Conservation (phyloP, 768 basidiomycete species). For the Rossbeevera mucosa region DNA sequence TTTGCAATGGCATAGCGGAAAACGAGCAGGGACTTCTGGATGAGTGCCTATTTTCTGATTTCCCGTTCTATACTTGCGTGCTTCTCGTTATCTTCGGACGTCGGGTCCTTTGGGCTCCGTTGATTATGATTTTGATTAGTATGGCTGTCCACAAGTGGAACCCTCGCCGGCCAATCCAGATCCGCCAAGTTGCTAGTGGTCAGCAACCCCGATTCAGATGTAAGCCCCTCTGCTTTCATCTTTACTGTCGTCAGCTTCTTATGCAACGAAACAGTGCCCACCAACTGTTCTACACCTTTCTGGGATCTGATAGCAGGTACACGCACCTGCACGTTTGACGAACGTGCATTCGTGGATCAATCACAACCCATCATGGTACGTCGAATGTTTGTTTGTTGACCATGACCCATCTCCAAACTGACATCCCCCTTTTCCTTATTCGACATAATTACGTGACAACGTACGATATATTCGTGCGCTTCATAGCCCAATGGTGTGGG, state of each 20-base stretch:
- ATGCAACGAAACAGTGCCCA: conserved; percentile 41
- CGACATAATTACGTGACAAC: too few species aligned
- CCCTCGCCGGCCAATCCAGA: conserved; percentile 61
- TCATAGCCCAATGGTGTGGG: conserved; percentile 63
- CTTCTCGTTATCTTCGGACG: background rate
- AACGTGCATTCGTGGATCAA: conserved; percentile 60
- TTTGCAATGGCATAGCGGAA: background rate
- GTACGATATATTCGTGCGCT: background rate
- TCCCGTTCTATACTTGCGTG: background rate
- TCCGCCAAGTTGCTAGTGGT: conserved; percentile 42
- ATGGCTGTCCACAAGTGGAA: conserved; percentile 46
- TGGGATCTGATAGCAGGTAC: conserved; percentile 70
- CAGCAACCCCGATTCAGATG: conserved; percentile 49
- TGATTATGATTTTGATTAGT: background rate
- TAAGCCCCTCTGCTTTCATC: conserved; percentile 31
- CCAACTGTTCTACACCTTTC: conserved; percentile 73
- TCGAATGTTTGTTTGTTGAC: background rate
- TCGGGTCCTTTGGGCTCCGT: background rate
- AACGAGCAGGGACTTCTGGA: background rate
- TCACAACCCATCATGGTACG: conserved; percentile 63
- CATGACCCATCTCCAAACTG: background rate
- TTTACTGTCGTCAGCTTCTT: background rate
- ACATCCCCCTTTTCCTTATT: background rate
- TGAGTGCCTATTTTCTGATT: background rate
- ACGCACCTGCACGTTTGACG: conserved; percentile 55